phyloP scores from a whole-genome alignment of 768 basidiomycete species.

The Macrocybe gigantea region DNA sequence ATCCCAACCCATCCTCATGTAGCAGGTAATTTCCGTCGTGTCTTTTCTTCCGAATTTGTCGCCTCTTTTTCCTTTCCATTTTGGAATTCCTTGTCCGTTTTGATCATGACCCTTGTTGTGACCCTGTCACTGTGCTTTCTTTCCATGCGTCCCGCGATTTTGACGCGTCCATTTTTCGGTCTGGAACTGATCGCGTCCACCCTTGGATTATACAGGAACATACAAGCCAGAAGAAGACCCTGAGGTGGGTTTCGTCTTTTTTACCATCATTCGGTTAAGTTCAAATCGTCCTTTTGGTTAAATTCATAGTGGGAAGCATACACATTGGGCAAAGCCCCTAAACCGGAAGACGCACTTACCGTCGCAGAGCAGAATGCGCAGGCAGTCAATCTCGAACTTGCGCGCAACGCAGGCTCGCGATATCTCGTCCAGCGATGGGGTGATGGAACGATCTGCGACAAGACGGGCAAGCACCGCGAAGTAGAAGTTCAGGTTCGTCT shows the following conservation, averaged over 20 bases:
- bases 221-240: slow-evolving; percentile 84
- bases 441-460: slow-evolving; percentile 91
- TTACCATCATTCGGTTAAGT: slow-evolving; percentile 15
- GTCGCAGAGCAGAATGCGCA: slow-evolving; percentile 61
- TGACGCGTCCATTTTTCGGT: slow-evolving; percentile 2
- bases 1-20: slow-evolving; percentile 56
- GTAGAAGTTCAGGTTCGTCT: slow-evolving; percentile 87
- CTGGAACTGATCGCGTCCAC: slow-evolving; percentile 6
- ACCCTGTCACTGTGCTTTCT: slow-evolving; percentile 1
- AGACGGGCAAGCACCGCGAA: slow-evolving; percentile 80
- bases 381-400: slow-evolving; percentile 69
- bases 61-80: slow-evolving; percentile 5
- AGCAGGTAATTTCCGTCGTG: slow-evolving; percentile 42
- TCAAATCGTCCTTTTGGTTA: slow-evolving; percentile 10
- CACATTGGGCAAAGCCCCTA: slow-evolving; percentile 70
- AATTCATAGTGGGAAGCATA: slow-evolving; percentile 64
- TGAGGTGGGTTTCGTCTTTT: slow-evolving; percentile 44
- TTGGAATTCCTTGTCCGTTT: slow-evolving; percentile 2
- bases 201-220: slow-evolving; percentile 40
- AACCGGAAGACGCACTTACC: slow-evolving; percentile 58
- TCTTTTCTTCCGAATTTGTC: slow-evolving; percentile 12
- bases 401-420: slow-evolving; percentile 69
- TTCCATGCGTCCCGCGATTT: background rate
- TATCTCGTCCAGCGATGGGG: slow-evolving; percentile 93
- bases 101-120: background rate